Evolutionary conservation across 768 basidiomycete genomes (phyloP), one percentile per base, ranked within the genome.

Genomic region (Auricularia cornea): DNA sequence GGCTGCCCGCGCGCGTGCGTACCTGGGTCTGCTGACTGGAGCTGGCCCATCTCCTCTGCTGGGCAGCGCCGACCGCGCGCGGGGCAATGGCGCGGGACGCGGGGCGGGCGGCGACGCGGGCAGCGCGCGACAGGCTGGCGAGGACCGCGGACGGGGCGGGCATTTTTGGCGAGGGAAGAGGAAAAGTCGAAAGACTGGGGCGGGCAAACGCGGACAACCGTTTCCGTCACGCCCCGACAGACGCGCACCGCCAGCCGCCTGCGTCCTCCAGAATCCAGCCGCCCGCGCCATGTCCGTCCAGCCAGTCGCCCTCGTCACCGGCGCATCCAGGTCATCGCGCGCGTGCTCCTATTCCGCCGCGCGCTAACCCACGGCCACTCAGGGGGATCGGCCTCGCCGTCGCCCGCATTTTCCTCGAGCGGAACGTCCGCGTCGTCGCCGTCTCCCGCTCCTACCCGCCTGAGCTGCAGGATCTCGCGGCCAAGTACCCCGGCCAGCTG

Each of bases 371-470:
- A 52, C 66, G 60, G 14, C 52, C 14, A n/a, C 4, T 30, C 62
- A 79, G 81, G 69, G 86, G 86, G 3, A 86, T 97, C 65, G 94
- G 95, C 1, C 84, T 96, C 59, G 89, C 92, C 20, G 82, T 90
- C 66, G 83, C 88, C 33, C 79, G 70, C n/a, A 77, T 83, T 61
- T 81, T 95, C 28, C 79, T 94, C 26, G 81, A 81, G 60, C 84
- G 86, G 75, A 76, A 80, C 59, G 83, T 86, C 51, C 80, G 80
- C 63, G 92, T 97, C 60, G 80, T 93, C 65, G 86, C 91, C 0
- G 76, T 96, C 63, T 88, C 90, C 3, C 85, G 94, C 29, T 80
- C 89, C 23, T 74, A 75, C 59, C 82, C 90, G 3, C 76, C 84
- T n/a, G 90, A 89, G 66, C 78, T 94, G 18, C 62, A 77, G 26